Conservation (phyloP, 805 yeast genomes). For the Pichia gijzeniarum region DNA sequence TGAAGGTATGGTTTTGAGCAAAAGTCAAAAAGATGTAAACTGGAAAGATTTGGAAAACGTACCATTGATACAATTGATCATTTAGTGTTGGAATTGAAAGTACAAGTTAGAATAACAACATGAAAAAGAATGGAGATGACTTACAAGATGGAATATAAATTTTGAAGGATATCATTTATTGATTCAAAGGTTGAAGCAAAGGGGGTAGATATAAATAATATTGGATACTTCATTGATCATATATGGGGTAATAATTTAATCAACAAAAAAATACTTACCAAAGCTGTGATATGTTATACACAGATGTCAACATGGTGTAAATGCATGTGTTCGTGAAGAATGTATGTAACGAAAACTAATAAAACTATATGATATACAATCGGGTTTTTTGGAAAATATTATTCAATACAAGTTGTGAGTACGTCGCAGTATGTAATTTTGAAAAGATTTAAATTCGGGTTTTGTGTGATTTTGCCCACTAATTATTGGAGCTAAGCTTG, state of each 20-base stretch:
- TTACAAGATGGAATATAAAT: background rate
- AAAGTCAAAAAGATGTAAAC: background rate
- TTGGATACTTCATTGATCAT: too few relatives aligned
- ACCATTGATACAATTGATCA: background rate
- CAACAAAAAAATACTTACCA: too few relatives aligned
- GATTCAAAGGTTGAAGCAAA: background rate
- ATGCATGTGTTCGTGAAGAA: too few relatives aligned
- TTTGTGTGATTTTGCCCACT: too few relatives aligned
- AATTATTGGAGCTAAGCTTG: background rate
- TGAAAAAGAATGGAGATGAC: background rate
- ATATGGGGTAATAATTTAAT: too few relatives aligned
- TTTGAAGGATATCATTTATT: background rate
- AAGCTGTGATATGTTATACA: too few relatives aligned
- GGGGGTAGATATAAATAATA: background rate
- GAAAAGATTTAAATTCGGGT: too few relatives aligned
- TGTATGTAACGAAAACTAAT: too few relatives aligned
- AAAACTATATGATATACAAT: background rate
- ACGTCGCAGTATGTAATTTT: conserved; percentile 2
- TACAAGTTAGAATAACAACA: too few relatives aligned
- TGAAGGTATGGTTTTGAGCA: too few relatives aligned
- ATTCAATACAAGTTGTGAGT: conserved; percentile 7
- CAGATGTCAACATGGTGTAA: too few relatives aligned
- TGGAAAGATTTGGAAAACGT: background rate
- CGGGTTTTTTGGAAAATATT: background rate
- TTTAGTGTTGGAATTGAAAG: too few relatives aligned